Conservation (phyloP, 2,329 filamentous ascomycete species). For the Claviceps digitariae region DNA sequence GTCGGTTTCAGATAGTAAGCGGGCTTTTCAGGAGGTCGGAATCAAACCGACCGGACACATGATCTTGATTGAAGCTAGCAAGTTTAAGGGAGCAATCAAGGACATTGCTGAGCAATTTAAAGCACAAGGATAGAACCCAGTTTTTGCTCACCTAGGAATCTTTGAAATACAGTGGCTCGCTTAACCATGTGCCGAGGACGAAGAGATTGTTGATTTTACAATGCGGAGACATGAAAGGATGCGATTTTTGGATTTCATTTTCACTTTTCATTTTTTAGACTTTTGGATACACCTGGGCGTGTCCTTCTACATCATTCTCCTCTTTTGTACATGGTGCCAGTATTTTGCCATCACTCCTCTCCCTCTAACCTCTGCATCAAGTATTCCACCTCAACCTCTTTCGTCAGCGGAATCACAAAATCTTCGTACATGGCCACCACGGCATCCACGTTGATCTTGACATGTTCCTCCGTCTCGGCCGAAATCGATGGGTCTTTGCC, state of each 20-base stretch:
- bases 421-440: constrained; percentile 84
- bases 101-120: constrained; percentile 63
- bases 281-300: too few relatives aligned
- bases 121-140: constrained; percentile 19
- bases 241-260: too few relatives aligned
- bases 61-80: constrained; percentile 71
- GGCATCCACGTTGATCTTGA: constrained; percentile 85
- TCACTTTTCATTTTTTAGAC: too few relatives aligned
- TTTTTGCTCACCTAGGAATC: background rate
- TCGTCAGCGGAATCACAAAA: constrained; percentile 93
- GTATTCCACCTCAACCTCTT: constrained; percentile 96
- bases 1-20: constrained; percentile 74
- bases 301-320: background rate
- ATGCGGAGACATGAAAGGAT: too few relatives aligned
- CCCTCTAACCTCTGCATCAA: constrained; percentile 75
- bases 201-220: too few relatives aligned
- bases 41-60: constrained; percentile 73
- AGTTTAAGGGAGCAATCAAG: constrained; percentile 63
- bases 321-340: too few relatives aligned
- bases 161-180: background rate
- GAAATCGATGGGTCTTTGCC: constrained; percentile 70
- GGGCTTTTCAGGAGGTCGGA: constrained; percentile 87
- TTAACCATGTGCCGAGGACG: background rate
- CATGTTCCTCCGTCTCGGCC: constrained; percentile 37
- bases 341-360: constrained; percentile 19